Base-by-base conservation (phyloP, 345 rosid genomes). In the Boechera stricta region DNA sequence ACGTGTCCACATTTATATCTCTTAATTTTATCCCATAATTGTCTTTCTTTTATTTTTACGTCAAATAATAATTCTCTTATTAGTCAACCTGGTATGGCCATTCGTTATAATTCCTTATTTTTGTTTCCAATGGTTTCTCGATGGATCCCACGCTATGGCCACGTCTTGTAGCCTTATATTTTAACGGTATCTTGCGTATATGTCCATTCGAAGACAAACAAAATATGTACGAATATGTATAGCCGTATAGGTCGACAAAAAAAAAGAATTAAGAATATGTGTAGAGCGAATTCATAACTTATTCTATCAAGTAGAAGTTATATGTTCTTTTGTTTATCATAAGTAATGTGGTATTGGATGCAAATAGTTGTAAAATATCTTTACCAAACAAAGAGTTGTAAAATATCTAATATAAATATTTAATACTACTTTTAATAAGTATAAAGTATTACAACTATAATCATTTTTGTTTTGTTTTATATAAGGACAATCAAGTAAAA, bases 11-110 rank as follows among this genome's bases (percentile, higher is more conserved):
- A 67, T 32, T 62, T 16, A 3, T 57, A 24, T 63, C 70, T 51
- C 69, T 0, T 9, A 32, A 21, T 13, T 32, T 24, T 21, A 52
- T 15, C 18, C 6, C 18, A 73, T 73, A 45, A 28, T 63, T 58
- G 26, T 59, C 7, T 26, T 26, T 6, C 3, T 42, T 29, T 38
- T 53, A 18, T 24, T 36, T 12, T 10, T 33, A 49, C 51, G 60
- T 72, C 2, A 29, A 35, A n/a, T n/a, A 59, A 45, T 64, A 64
- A 29, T 42, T 72, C 10, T 28, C 53, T 39, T 53, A 26, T 28
- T 44, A 64, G 77, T 64, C 71, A 74, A 64, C 77, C 64, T 74
- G 9, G 47, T 67, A 57, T 75, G 72, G 10, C 26, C 7, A 64
- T 3, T 41, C 45, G 71, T 52, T 51, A 32, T 32, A 54, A 52